Evolutionary conservation across 139 green algal genomes (phyloP).

Genomic region (Tetradesmus lagerheimii): DNA sequence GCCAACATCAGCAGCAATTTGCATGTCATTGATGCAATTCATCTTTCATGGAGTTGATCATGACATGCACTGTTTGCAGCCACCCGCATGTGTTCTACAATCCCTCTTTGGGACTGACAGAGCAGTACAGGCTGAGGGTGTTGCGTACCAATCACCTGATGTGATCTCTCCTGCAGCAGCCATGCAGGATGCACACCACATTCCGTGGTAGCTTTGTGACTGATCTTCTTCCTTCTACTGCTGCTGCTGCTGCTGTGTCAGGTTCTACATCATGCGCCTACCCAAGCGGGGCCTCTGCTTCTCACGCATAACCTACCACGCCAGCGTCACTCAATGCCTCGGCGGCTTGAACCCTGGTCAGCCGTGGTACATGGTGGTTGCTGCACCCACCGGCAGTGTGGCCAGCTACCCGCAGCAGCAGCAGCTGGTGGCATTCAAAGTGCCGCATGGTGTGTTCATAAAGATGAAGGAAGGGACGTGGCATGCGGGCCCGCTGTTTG

Average conservation of each 20-base stretch:
- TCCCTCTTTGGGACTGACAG: too few relatives aligned
- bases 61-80: too few relatives aligned
- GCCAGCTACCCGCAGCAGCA: constrained; percentile 53
- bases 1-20: neutral
- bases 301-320: constrained; percentile 93
- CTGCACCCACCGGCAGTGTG: constrained; percentile 64
- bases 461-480: constrained; percentile 76
- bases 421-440: constrained; percentile 65
- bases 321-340: constrained; percentile 83
- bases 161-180: too few relatives aligned
- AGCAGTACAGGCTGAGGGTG: too few relatives aligned
- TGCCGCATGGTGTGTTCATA: constrained; percentile 77
- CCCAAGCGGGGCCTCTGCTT: constrained; percentile 77
- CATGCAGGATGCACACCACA: too few relatives aligned
- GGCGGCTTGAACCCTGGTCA: constrained; percentile 49
- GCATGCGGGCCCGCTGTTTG: constrained; percentile 66
- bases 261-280: constrained; percentile 97
- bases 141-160: too few relatives aligned
- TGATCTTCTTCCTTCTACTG: neutral
- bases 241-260: constrained; percentile 33
- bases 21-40: too few relatives aligned
- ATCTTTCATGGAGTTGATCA: too few relatives aligned
- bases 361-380: constrained; percentile 91
- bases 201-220: too few relatives aligned
- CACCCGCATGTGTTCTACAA: too few relatives aligned